phyloP scores from a whole-genome alignment of 768 basidiomycete genomes.

The Mycena belliarum region DNA sequence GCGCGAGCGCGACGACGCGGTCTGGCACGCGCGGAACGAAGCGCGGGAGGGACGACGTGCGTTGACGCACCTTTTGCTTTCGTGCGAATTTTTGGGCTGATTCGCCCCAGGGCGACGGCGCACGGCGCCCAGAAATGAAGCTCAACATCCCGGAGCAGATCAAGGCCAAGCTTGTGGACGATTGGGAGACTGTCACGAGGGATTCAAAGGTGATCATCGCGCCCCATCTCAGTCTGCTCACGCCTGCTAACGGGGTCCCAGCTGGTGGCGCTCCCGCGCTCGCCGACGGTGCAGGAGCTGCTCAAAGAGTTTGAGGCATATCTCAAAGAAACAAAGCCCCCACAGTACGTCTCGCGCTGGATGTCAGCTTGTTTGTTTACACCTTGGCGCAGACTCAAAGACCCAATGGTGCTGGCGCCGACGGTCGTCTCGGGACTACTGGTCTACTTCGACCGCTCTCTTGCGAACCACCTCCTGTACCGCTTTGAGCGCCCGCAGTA shows the following conservation, averaged over 20 bases:
- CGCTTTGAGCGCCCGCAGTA: slow-evolving; percentile 96
- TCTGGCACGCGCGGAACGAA: slow-evolving; percentile 63
- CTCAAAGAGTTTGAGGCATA: slow-evolving; percentile 77
- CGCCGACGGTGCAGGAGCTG: slow-evolving; percentile 75
- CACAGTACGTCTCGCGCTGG: slow-evolving; percentile 39
- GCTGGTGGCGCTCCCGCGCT: slow-evolving; percentile 83
- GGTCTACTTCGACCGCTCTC: slow-evolving; percentile 91
- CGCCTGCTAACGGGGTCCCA: slow-evolving; percentile 31
- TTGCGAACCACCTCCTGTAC: slow-evolving; percentile 89
- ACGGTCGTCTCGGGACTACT: slow-evolving; percentile 85
- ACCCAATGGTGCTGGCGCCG: slow-evolving; percentile 67
- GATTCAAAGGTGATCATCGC: slow-evolving; percentile 69
- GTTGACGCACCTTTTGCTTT: slow-evolving; percentile 21
- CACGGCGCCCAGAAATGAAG: slow-evolving; percentile 83
- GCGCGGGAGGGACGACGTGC: slow-evolving; percentile 72
- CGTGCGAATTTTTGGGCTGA: neutral
- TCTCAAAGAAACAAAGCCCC: slow-evolving; percentile 49
- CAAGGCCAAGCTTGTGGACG: slow-evolving; percentile 89
- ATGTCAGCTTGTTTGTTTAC: neutral
- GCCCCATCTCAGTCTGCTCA: neutral
- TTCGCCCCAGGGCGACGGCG: slow-evolving; percentile 55
- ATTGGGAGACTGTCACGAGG: slow-evolving; percentile 98
- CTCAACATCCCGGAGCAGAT: slow-evolving; percentile 87
- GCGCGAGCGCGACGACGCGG: slow-evolving; percentile 27
- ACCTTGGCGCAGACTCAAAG: slow-evolving; percentile 53